Evolutionary conservation across 2,329 filamentous ascomycete genomes (phyloP).

Genomic region (Verticillium alfalfae): DNA sequence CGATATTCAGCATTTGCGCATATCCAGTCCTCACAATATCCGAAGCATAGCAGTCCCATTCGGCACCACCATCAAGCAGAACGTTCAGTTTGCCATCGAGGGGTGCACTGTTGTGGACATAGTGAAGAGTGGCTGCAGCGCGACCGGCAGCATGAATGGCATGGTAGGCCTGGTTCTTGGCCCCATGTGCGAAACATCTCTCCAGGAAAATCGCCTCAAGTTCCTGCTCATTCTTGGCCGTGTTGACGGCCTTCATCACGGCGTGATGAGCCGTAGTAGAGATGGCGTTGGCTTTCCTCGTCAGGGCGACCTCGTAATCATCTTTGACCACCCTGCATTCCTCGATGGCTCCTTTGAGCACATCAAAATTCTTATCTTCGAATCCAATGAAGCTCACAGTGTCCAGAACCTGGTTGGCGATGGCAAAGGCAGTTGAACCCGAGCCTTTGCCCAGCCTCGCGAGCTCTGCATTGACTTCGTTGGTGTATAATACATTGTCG

Average conservation of each 20-base stretch:
- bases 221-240: conserved; percentile 72
- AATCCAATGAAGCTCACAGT: conserved; percentile 61
- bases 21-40: conserved; percentile 42
- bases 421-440: conserved; percentile 61
- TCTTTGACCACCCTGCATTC: conserved; percentile 67
- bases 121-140: conserved; percentile 82
- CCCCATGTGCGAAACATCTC: conserved; percentile 67
- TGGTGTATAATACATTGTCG: conserved; percentile 68
- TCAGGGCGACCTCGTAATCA: conserved; percentile 67
- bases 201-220: conserved; percentile 78
- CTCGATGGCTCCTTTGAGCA: conserved; percentile 59
- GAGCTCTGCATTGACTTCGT: conserved; percentile 71
- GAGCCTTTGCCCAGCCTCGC: conserved; percentile 39
- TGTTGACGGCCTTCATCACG: conserved; percentile 54
- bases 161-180: conserved; percentile 80
- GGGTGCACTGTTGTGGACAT: conserved; percentile 71
- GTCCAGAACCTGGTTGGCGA: conserved; percentile 71
- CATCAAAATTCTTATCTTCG: conserved; percentile 41
- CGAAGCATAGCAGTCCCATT: conserved; percentile 68
- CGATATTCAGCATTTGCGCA: not conserved
- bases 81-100: conserved; percentile 70
- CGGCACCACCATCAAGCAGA: conserved; percentile 77
- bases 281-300: conserved; percentile 65
- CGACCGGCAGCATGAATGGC: conserved; percentile 78
- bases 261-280: conserved; percentile 62